Evolutionary conservation across 345 rosid genomes (phyloP).

Genomic region (Pistacia vera): DNA sequence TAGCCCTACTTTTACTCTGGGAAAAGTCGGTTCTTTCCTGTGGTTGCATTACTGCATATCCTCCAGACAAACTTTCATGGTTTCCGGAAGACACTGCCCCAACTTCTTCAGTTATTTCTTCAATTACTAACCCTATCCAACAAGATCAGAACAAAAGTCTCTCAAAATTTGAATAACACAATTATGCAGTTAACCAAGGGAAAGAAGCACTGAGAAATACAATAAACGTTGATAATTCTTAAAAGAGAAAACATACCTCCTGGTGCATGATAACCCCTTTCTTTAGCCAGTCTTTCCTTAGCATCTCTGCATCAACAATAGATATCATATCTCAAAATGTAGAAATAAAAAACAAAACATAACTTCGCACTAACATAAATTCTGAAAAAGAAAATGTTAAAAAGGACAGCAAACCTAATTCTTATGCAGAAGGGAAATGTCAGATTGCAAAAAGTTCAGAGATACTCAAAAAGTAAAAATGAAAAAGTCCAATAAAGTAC

Average conservation of each 20-base stretch:
- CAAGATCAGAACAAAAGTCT: slow-evolving; percentile 4
- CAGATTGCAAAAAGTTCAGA: background rate
- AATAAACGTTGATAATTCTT: slow-evolving; percentile 3
- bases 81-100: slow-evolving; percentile 37
- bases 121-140: slow-evolving; percentile 60
- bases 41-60: slow-evolving; percentile 31
- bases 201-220: slow-evolving; percentile 1
- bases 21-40: slow-evolving; percentile 25
- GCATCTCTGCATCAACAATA: slow-evolving; percentile 48
- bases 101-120: slow-evolving; percentile 76
- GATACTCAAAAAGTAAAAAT: background rate
- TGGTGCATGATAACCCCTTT: slow-evolving; percentile 53
- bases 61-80: slow-evolving; percentile 31
- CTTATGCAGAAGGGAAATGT: background rate
- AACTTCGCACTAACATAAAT: background rate
- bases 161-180: slow-evolving; percentile 7
- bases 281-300: slow-evolving; percentile 52
- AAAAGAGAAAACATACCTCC: slow-evolving; percentile 40
- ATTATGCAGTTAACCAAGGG: background rate
- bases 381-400: background rate
- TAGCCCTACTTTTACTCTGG: slow-evolving; percentile 19
- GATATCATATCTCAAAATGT: slow-evolving; percentile 15
- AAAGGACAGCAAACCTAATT: background rate
- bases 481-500: background rate
- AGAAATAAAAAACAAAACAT: background rate